Conservation (phyloP, 352 stramenopile species). For the Aphanomyces stellatus region DNA sequence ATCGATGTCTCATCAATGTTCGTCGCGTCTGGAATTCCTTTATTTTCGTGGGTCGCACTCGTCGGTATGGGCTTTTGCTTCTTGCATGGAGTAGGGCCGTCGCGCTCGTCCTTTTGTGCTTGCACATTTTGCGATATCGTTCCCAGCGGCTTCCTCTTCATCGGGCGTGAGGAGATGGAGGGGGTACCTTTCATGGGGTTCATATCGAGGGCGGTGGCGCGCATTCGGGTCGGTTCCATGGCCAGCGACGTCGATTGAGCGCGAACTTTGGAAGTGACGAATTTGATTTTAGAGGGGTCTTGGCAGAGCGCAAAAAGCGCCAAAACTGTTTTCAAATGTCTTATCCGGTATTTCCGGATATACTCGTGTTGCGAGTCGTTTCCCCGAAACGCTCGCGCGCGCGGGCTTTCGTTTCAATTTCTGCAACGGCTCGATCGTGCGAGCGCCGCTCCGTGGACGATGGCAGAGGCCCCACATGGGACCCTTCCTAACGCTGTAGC, state of each 20-base stretch:
- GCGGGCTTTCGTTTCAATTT: neutral
- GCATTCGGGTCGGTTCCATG: neutral
- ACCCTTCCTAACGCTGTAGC: neutral
- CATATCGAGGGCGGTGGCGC: neutral
- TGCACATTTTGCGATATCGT: conserved; percentile 4
- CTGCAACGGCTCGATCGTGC: neutral
- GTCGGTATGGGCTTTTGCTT: neutral
- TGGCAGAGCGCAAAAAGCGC: neutral
- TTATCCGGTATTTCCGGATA: neutral
- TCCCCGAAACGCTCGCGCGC: no score
- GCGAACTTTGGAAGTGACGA: neutral
- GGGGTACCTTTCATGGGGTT: neutral
- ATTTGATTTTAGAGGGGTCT: neutral
- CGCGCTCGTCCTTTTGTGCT: neutral
- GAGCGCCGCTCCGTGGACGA: neutral
- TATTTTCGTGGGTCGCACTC: no score
- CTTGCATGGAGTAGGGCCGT: neutral
- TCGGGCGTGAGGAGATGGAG: neutral
- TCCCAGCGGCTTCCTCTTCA: conserved; percentile 11
- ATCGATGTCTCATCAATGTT: neutral
- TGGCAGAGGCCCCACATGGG: neutral
- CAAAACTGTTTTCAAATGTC: neutral
- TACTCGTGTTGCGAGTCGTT: no score
- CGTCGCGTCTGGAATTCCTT: no score
- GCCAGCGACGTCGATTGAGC: neutral